Percentiles rank a stretch among this genome's conserved stretches.
These are phyloP conservation scores for Phytopythium ostracodes DNA, from an alignment of 352 stramenopile species.

Conservation along the genomic window DNA sequence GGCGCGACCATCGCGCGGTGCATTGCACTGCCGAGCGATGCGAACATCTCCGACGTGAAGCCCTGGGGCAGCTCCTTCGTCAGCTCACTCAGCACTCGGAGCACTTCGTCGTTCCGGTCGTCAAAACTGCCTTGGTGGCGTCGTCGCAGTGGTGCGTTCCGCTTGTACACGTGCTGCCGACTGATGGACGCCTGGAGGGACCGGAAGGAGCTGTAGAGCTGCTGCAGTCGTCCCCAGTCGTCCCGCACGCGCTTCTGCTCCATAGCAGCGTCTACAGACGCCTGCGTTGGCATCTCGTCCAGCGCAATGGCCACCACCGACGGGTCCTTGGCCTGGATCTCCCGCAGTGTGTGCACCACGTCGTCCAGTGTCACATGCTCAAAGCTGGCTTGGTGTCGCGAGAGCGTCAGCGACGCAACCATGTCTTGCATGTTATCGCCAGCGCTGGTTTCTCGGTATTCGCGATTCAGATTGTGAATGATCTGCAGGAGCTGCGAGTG, in stretches of 20 bases:
- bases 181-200: slow-evolving; percentile 32
- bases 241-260: slow-evolving; percentile 14
- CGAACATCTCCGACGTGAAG: slow-evolving; percentile 61
- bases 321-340: slow-evolving; percentile 31
- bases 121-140: slow-evolving; percentile 19
- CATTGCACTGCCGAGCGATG: slow-evolving; percentile 51
- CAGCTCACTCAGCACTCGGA: slow-evolving; percentile 30
- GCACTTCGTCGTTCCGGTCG: slow-evolving; percentile 20
- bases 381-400: slow-evolving; percentile 12
- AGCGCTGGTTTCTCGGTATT: slow-evolving; percentile 21
- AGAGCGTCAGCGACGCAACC: slow-evolving; percentile 23
- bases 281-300: slow-evolving; percentile 22
- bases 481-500: slow-evolving; percentile 39
- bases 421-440: slow-evolving; percentile 27
- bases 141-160: slow-evolving; percentile 8
- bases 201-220: slow-evolving; percentile 39
- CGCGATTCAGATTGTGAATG: slow-evolving; percentile 41
- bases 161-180: slow-evolving; percentile 18
- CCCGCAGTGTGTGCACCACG: slow-evolving; percentile 27
- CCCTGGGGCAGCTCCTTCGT: slow-evolving; percentile 42
- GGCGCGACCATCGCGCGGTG: slow-evolving; percentile 21
- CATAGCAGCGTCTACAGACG: slow-evolving; percentile 20
- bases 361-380: slow-evolving; percentile 27
- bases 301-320: slow-evolving; percentile 20
- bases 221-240: slow-evolving; percentile 30